phyloP scores from a whole-genome alignment of 805 yeast genomes.

The Candida palmyrensis region DNA sequence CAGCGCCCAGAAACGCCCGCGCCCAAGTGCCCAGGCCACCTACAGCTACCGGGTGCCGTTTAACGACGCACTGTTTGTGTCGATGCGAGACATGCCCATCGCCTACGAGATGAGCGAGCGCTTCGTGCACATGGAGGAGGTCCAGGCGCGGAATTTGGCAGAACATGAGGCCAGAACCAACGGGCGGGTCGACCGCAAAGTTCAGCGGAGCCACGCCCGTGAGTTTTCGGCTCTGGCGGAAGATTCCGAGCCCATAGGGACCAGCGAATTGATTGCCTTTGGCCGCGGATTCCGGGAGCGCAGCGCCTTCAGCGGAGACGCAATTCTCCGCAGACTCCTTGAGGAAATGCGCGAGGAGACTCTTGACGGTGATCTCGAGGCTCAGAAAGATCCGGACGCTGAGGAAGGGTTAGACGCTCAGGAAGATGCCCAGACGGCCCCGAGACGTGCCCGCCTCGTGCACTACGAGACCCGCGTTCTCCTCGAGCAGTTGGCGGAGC shows the following conservation, averaged over 20 bases:
- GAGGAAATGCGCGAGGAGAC: too few relatives aligned
- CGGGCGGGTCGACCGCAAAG: too few relatives aligned
- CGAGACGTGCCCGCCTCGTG: conserved; percentile 5
- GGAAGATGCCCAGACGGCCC: conserved; percentile 8
- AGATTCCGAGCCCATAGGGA: too few relatives aligned
- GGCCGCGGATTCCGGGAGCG: too few relatives aligned
- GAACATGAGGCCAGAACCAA: conserved; percentile 19
- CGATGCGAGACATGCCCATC: conserved; percentile 44
- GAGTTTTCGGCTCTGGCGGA: too few relatives aligned
- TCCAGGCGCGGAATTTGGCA: conserved; percentile 21
- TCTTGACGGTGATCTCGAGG: conserved; percentile 1
- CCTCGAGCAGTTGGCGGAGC: not conserved
- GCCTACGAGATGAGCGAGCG: conserved; percentile 47
- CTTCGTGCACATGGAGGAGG: conserved; percentile 41
- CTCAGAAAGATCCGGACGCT: conserved; percentile 2
- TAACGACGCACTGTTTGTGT: too few relatives aligned
- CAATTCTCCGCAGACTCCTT: too few relatives aligned
- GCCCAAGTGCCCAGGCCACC: too few relatives aligned
- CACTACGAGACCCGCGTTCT: conserved; percentile 1
- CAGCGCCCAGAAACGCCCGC: conserved; percentile 7
- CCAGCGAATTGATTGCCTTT: too few relatives aligned
- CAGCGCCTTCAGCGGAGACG: too few relatives aligned
- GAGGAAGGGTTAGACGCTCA: conserved; percentile 8
- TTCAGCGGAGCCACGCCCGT: too few relatives aligned
- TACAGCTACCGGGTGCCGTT: too few relatives aligned